Base-by-base conservation (phyloP, 164 flowering plant genomes). In the Malania oleifera region DNA sequence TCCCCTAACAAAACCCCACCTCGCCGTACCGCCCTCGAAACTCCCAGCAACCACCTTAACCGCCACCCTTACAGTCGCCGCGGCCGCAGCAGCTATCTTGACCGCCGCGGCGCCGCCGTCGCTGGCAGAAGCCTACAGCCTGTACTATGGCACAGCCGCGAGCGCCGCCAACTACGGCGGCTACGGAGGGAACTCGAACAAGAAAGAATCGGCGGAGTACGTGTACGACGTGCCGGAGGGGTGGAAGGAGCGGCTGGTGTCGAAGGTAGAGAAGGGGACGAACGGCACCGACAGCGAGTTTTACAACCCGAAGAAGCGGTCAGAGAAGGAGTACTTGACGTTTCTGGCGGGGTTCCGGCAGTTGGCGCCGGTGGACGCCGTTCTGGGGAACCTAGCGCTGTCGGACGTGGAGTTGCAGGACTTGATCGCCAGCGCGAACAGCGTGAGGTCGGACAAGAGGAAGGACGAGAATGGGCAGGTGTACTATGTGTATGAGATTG, bases 161-260 rank as follows among this genome's bases (percentile, higher is more conserved):
- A 89, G 98, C 59, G 98, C 98, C 13, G 91, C 96, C 64, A 92
- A 84, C 63, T 89, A 89, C 68, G 98, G 96, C 3, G 96, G 96
- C 34, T 89, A 80, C 70, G 98, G 98, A 0, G 96, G 95, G 11
- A 89, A 92, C 58, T 77, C 98, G 7, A 79, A 62, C 81, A 87
- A 84, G 67, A 70, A 84, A 57, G 89, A 81, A 56, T 75, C 95
- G 0, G 96, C 98, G 0, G 96, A 92, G 79, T 92, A 92, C 72
- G 54, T 84, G 7, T 92, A 89, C 69, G 93, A 86, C 14, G 93
- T 92, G 10, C 98, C 98, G 0, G 81, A 85, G 0, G 96, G 95
- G 0, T 89, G 98, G 98, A 92, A 89, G 51, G 96, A 91, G 60
- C 66, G 86, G 1, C 60, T 79, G 31, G 91, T 92, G 0, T 89